phyloP scores from a whole-genome alignment of 1,284 basidiomycete genomes.

The Cryptococcus amylolentus region DNA sequence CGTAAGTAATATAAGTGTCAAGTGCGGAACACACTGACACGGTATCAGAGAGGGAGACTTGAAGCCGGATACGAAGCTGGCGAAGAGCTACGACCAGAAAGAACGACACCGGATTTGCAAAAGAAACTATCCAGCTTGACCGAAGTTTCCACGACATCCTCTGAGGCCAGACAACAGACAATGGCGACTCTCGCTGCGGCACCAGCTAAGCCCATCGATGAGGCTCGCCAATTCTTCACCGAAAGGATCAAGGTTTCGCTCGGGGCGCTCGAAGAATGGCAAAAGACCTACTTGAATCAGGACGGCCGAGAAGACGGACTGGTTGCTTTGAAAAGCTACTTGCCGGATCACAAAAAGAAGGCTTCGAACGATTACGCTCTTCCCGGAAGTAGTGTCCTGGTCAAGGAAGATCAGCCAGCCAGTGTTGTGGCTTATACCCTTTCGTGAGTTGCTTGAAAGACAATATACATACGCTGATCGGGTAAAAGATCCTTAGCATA shows the following conservation, averaged over 20 bases:
- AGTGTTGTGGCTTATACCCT: constrained; percentile 39
- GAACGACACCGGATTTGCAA: neutral
- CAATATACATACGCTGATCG: constrained; percentile 1
- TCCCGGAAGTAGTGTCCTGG: constrained; percentile 64
- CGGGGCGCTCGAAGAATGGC: constrained; percentile 59
- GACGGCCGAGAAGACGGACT: constrained; percentile 30
- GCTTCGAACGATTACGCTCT: constrained; percentile 59
- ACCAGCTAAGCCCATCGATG: constrained; percentile 56
- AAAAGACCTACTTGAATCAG: constrained; percentile 53
- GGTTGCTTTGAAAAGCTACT: constrained; percentile 31
- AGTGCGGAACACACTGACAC: neutral
- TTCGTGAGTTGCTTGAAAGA: constrained; percentile 20
- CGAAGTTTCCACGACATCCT: neutral
- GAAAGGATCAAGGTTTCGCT: constrained; percentile 55
- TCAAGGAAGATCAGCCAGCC: constrained; percentile 55
- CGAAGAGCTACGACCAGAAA: neutral
- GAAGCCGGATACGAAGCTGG: neutral
- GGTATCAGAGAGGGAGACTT: neutral
- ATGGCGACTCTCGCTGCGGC: constrained; percentile 29
- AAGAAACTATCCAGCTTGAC: neutral
- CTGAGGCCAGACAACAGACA: neutral
- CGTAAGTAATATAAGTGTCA: constrained; percentile 6
- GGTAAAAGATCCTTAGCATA: constrained; percentile 25
- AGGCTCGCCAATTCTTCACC: constrained; percentile 60
- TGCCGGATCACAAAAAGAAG: constrained; percentile 60